Evolutionary conservation across 2,329 filamentous ascomycete genomes (phyloP), one percentile per base, ranked within the genome.

Genomic region (Ophiostoma angusticollis): DNA sequence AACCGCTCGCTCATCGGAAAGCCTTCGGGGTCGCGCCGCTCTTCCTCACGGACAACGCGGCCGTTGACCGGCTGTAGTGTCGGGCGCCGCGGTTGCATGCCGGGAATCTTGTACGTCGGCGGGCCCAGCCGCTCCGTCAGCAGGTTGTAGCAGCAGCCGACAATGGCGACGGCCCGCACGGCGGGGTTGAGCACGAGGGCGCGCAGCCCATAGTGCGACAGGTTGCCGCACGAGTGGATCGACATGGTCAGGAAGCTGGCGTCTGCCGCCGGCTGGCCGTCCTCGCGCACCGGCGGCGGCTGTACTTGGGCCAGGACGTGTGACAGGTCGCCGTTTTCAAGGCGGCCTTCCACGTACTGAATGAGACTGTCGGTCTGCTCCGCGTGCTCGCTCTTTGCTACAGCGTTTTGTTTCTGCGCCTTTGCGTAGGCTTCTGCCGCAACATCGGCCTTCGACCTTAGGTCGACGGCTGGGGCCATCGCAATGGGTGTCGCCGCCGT

Each of bases 61-160:
- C 68, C 86, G 48, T 80, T 80, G 50, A 79, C 58, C 6, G 75
- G 67, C 45, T 85, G 63, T 55, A 80, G 51, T 37, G 66, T 76
- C 3, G 83, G 80, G n/a, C n/a, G n/a, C 8, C 86, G 79, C 29
- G 19, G 37, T 19, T 32, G 31, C 25, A 89, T 70, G 35, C 76
- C 74, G 2, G 85, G 80, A 16, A 84, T 70, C 57, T 95, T 94
- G 65, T 84, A 89, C 0, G 84, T 86, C 14, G 85, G 81, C 2
- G 86, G 84, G 0, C 84, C 84, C 11, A 95, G 72, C 41, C 84
- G 78, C 60, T 96, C 91, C 0, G 89, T 95, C 49, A 96, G 65
- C 6, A 96, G 74, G 52, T 98, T 98, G 68, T 98, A 96, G 67
- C 91, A 98, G 65, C 91, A 98, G 33, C 91, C 91, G 44, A 98